A percentile compares a stretch with the other conserved stretches of the same genome.
Conservation (phyloP, 345 rosid species). For the Linum tenue region DNA sequence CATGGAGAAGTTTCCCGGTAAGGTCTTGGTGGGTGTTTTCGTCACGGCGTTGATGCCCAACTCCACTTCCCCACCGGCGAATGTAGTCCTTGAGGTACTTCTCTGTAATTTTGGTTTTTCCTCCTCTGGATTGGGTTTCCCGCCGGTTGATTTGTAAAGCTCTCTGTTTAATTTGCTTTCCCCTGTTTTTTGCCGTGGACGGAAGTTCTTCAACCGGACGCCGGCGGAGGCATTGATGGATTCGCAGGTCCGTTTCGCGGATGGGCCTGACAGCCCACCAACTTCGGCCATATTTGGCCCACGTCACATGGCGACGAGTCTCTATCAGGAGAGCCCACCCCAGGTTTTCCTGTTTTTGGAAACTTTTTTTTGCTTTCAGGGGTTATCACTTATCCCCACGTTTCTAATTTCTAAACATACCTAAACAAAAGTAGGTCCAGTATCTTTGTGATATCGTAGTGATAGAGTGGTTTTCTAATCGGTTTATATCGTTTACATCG, state of each 20-base stretch:
- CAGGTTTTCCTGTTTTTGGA: background rate
- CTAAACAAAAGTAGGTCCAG: too few relatives aligned
- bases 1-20: conserved; percentile 12
- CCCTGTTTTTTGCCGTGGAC: background rate
- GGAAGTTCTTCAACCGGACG: background rate
- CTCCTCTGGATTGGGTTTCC: background rate
- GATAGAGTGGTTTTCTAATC: background rate
- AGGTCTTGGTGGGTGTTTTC: conserved; percentile 9
- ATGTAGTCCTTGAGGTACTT: background rate
- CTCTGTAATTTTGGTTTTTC: background rate
- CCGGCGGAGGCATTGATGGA: background rate
- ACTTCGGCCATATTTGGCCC: background rate
- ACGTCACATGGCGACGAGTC: background rate
- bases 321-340: background rate
- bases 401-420: too few relatives aligned
- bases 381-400: too few relatives aligned
- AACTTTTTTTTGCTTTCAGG: background rate
- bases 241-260: background rate
- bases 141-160: too few relatives aligned
- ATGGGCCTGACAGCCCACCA: background rate
- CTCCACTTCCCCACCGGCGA: background rate
- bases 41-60: conserved; percentile 11
- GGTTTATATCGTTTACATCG: background rate
- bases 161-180: too few relatives aligned
- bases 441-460: too few relatives aligned